These are phyloP conservation scores for Spathaspora girioi DNA, from an alignment of 805 yeast genomes.

Conservation along the genomic window DNA sequence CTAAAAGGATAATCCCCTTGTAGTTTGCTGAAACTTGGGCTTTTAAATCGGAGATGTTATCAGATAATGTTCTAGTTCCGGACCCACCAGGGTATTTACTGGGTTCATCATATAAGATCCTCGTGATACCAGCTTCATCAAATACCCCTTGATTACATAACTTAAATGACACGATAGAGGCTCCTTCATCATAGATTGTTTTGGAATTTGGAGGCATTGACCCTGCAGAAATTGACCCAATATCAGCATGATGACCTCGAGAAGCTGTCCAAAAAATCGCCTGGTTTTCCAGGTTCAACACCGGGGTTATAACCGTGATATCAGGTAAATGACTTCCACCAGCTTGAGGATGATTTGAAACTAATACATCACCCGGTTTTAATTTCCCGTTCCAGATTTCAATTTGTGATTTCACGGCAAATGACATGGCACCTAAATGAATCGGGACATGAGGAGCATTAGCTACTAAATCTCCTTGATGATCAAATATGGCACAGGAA, in stretches of 20 bases:
- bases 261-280: constrained; percentile 88
- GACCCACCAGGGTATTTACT: constrained; percentile 82
- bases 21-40: constrained; percentile 77
- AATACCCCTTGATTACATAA: constrained; percentile 67
- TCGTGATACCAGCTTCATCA: constrained; percentile 66
- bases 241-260: constrained; percentile 95
- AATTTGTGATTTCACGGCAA: constrained; percentile 41
- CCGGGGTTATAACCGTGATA: constrained; percentile 90
- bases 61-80: constrained; percentile 81
- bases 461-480: constrained; percentile 41
- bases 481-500: constrained; percentile 43
- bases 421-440: constrained; percentile 48
- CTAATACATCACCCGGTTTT: constrained; percentile 40
- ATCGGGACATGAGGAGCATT: constrained; percentile 46
- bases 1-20: constrained; percentile 71
- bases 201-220: constrained; percentile 93
- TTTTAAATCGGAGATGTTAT: constrained; percentile 64
- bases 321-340: constrained; percentile 44
- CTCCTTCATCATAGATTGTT: constrained; percentile 86
- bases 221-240: constrained; percentile 90
- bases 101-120: constrained; percentile 66
- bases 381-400: constrained; percentile 38
- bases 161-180: constrained; percentile 74
- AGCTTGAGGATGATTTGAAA: constrained; percentile 41
- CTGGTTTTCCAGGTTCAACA: constrained; percentile 43